phyloP scores from a whole-genome alignment of 306 rosid genomes.

The Dalbergia cultrata region DNA sequence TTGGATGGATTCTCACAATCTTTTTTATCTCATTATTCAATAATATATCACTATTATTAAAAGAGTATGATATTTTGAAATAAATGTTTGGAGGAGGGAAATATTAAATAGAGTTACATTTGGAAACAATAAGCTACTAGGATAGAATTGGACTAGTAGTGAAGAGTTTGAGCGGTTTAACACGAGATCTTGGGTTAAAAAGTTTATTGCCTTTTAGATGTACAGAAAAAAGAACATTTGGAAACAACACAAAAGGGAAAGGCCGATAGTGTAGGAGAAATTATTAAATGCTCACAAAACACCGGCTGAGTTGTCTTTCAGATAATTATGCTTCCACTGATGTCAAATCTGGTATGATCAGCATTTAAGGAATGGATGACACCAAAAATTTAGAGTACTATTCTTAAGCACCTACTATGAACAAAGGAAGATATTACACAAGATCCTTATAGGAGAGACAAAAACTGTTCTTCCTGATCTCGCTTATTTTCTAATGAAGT shows the following conservation, averaged over 20 bases:
- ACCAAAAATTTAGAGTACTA: conserved; percentile 30
- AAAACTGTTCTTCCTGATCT: conserved; percentile 21
- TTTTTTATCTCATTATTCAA: neutral
- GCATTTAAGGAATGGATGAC: conserved; percentile 29
- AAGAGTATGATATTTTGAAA: neutral
- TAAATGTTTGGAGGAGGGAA: neutral
- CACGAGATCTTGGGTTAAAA: too few species aligned
- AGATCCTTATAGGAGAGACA: conserved; percentile 28
- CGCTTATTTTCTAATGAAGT: conserved; percentile 61
- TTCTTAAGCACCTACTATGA: conserved; percentile 39
- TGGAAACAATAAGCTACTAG: neutral
- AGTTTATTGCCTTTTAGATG: too few species aligned
- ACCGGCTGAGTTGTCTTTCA: neutral
- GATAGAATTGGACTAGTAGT: too few species aligned
- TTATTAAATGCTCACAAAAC: too few species aligned
- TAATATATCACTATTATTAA: neutral
- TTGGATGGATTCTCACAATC: neutral
- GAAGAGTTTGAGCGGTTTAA: too few species aligned
- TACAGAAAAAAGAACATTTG: too few species aligned
- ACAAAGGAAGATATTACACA: conserved; percentile 40
- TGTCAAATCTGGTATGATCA: conserved; percentile 33
- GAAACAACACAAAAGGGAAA: neutral
- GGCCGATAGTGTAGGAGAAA: neutral
- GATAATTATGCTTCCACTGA: conserved; percentile 34
- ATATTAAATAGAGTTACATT: conserved; percentile 18